A percentile compares a stretch with the other conserved stretches of the same genome.
phyloP scores from a whole-genome alignment of 2,329 filamentous ascomycete species.

The Clonostachys byssicola region DNA sequence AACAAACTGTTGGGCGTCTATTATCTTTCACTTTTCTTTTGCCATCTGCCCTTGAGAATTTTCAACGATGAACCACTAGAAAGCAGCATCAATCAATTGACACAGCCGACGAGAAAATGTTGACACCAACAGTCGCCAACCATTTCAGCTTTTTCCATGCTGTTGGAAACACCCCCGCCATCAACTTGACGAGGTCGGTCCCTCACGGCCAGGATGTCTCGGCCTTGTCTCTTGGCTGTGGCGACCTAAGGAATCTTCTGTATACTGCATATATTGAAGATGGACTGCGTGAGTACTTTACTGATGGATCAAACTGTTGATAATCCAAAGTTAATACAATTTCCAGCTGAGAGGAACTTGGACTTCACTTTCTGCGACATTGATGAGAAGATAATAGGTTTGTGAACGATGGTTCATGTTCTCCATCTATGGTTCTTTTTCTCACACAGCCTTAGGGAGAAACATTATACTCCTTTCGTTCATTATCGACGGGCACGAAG shows the following conservation, averaged over 20 bases:
- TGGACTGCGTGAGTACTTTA: constrained; percentile 22
- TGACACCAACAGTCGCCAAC: constrained; percentile 26
- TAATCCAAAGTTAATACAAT: constrained; percentile 5
- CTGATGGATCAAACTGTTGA: neutral
- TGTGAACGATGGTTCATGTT: constrained; percentile 3
- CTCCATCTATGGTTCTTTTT: neutral
- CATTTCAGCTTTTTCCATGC: constrained; percentile 33
- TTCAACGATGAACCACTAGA: too few relatives aligned
- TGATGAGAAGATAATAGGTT: constrained; percentile 44
- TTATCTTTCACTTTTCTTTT: too few relatives aligned
- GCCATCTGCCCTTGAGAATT: too few relatives aligned
- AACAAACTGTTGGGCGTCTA: too few relatives aligned
- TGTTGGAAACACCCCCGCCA: constrained; percentile 50
- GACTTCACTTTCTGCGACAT: constrained; percentile 55
- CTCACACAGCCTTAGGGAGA: constrained; percentile 32
- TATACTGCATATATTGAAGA: constrained; percentile 43
- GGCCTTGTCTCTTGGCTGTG: constrained; percentile 50
- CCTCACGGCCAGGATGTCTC: constrained; percentile 43
- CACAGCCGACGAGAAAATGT: constrained; percentile 16
- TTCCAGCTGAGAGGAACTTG: constrained; percentile 23
- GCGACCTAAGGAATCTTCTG: constrained; percentile 52
- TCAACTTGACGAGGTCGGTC: constrained; percentile 39
- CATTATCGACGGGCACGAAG: constrained; percentile 33
- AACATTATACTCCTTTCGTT: constrained; percentile 50
- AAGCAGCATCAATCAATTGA: too few relatives aligned